Conservation (phyloP, 768 basidiomycete genomes). For the Tricholoma hemisulphureum region DNA sequence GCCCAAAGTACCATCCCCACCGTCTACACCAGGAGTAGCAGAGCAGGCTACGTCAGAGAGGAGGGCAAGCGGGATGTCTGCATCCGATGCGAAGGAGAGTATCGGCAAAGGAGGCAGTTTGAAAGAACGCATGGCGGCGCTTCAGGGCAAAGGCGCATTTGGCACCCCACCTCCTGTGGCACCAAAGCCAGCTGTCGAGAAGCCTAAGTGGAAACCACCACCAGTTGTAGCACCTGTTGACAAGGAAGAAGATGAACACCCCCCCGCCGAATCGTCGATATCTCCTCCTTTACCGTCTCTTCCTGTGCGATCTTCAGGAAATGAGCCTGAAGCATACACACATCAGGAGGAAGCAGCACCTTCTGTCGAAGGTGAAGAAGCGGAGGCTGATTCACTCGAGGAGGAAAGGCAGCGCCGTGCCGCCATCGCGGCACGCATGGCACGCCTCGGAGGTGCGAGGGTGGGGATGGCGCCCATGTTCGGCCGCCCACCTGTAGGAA, state of each 20-base stretch:
- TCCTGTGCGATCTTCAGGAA: conserved; percentile 16
- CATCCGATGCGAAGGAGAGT: conserved; percentile 84
- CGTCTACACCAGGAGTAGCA: conserved; percentile 34
- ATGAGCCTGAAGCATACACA: conserved; percentile 15
- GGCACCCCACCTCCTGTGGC: conserved; percentile 54
- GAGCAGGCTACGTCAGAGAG: conserved; percentile 23
- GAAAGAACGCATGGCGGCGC: conserved; percentile 93
- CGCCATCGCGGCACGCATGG: conserved; percentile 90
- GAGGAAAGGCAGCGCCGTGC: conserved; percentile 80
- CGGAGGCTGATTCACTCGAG: conserved; percentile 52
- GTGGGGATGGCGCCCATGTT: conserved; percentile 79
- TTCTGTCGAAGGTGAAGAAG: conserved; percentile 27
- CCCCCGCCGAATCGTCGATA: conserved; percentile 24
- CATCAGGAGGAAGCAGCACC: conserved; percentile 15
- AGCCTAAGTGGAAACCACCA: conserved; percentile 87
- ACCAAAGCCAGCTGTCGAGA: conserved; percentile 61
- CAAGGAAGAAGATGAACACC: conserved; percentile 40
- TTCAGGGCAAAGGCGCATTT: conserved; percentile 82
- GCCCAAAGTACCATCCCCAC: conserved; percentile 57
- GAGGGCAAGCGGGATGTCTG: conserved; percentile 59
- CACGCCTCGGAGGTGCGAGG: conserved; percentile 81
- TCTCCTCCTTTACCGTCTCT: conserved; percentile 33
- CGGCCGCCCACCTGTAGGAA: conserved; percentile 44
- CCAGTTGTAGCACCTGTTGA: conserved; percentile 48
- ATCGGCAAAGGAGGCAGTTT: conserved; percentile 79